Base-by-base conservation (phyloP, 331 rosid species). In the Quercus lobata region DNA sequence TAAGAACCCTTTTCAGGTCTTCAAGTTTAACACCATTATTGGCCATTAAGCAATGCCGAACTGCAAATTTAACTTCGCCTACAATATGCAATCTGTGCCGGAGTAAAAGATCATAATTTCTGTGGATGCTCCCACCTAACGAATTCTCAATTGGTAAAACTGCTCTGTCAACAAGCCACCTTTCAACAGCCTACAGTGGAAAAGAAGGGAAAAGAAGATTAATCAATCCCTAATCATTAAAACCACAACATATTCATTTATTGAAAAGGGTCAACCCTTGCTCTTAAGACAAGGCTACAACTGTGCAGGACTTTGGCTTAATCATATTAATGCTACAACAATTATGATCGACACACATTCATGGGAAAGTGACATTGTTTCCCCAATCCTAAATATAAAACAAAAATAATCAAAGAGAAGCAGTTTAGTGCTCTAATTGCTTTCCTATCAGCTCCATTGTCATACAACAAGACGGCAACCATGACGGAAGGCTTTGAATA, bases 131-230 rank as follows among this genome's bases (percentile, higher is more conserved):
- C 71, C 99, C 99, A 56, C 99, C 98, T 78, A 93, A 81, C 37
- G 99, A 96, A 80, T 96, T 96, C 87, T 96, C 99, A 58, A 96
- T 91, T n/a, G 99, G 99, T 76, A 96, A 87, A 82, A 96, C 97
- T 69, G 99, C 99, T 88, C 99, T 89, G 88, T 96, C 97, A 74
- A 93, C 98, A 82, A 91, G 81, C 98, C 99, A 96, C 71, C 89
- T 85, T 71, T 96, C 98, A 79, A 93, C 99, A 78, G 97, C 91
- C 99, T 96, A 54, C 41, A 56, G 72, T 15, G 53, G 62, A 22
- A 79, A 79, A 49, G 22, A 70, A 5, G 66, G 53, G 46, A 53
- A 73, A 79, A 73, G 69, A 69, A 76, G 55, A 7, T 10, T 1
- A 7, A 41, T 69, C 7, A 25, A 52, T 74, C 68, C 55, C 18